Conservation (phyloP, 2,329 filamentous ascomycete species). For the Botrytis medusae region DNA sequence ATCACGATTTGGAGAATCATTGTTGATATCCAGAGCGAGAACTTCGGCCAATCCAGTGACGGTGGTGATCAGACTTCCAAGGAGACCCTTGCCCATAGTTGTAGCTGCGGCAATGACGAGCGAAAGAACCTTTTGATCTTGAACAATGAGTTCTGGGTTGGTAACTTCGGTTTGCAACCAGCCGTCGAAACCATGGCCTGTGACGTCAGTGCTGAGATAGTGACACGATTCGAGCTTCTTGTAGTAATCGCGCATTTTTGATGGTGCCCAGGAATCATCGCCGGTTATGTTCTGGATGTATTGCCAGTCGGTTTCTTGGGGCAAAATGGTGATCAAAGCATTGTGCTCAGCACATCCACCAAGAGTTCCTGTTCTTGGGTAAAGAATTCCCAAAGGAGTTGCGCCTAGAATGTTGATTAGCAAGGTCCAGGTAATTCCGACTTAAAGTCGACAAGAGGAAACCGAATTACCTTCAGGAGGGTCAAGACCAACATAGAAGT, state of each 20-base stretch:
- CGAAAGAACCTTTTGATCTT: constrained; percentile 27
- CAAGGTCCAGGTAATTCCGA: not conserved
- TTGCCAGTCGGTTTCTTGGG: constrained; percentile 32
- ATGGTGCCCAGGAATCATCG: constrained; percentile 34
- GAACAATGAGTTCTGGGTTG: constrained; percentile 23
- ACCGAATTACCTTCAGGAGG: constrained; percentile 27
- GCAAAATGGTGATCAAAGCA: constrained; percentile 29
- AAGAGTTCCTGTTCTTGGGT: constrained; percentile 39
- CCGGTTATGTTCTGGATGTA: constrained; percentile 32
- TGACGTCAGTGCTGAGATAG: constrained; percentile 42
- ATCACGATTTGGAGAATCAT: constrained; percentile 29
- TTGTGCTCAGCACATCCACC: constrained; percentile 38
- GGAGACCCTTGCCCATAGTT: not conserved
- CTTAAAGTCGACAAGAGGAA: not conserved
- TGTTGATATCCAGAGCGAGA: constrained; percentile 33
- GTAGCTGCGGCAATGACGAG: not conserved
- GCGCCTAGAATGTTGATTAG: constrained; percentile 20
- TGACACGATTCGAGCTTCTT: constrained; percentile 46
- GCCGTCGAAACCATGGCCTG: constrained; percentile 33
- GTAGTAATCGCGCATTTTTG: constrained; percentile 47
- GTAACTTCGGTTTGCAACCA: constrained; percentile 37
- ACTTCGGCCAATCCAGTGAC: constrained; percentile 18
- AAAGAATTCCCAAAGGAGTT: constrained; percentile 35
- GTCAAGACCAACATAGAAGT: constrained; percentile 32
- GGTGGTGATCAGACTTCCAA: not conserved